Evolutionary conservation across 441 rosid species (phyloP).

Genomic region (Adansonia gregorii): DNA sequence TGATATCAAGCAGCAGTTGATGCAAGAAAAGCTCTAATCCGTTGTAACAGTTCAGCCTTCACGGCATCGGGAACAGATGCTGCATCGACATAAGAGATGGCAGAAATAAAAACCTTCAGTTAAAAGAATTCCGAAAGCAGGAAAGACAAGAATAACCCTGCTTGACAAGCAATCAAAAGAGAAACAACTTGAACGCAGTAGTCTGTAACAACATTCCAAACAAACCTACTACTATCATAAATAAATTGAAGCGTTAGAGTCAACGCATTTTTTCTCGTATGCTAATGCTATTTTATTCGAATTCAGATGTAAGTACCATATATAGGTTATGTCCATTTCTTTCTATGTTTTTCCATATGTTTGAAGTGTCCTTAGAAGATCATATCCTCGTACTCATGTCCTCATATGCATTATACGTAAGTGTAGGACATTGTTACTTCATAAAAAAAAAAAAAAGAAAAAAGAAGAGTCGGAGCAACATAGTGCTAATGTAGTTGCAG

Average conservation of each 20-base stretch:
- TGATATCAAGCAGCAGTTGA: slow-evolving; percentile 42
- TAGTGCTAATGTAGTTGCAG: neutral
- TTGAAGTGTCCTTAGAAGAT: no score
- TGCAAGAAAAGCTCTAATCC: slow-evolving; percentile 51
- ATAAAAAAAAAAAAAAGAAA: no score
- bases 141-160: neutral
- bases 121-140: no score
- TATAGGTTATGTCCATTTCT: no score
- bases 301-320: no score
- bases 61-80: slow-evolving; percentile 62
- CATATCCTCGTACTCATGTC: no score
- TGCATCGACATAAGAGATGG: slow-evolving; percentile 31
- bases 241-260: neutral
- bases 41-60: slow-evolving; percentile 56
- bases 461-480: no score
- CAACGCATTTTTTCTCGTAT: neutral
- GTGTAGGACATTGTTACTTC: no score
- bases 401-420: no score
- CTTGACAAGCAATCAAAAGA: neutral
- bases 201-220: no score
- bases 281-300: neutral
- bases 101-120: no score
- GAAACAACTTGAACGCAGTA: neutral
- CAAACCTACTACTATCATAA: neutral
- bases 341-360: no score